A percentile compares a stretch with the other conserved stretches of the same genome.
Evolutionary conservation across 1,139 yeast genomes (phyloP).

Genomic region (Candida sp.): DNA sequence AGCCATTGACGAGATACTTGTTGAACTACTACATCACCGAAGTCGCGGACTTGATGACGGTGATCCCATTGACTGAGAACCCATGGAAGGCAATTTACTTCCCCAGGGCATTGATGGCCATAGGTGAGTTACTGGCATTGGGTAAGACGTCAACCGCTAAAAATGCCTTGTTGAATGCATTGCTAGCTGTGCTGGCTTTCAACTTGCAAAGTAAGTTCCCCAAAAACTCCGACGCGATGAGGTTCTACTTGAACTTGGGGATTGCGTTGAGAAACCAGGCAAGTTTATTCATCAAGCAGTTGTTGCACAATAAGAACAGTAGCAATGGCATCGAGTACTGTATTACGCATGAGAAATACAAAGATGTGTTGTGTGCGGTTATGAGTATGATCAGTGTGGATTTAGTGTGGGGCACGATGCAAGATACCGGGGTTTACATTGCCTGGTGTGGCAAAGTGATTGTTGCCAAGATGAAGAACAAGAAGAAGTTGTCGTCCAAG

Average conservation of each 20-base stretch:
- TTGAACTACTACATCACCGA: slow-evolving; percentile 76
- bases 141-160: slow-evolving; percentile 81
- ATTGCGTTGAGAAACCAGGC: slow-evolving; percentile 79
- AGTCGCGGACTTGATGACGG: slow-evolving; percentile 90
- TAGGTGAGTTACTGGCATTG: slow-evolving; percentile 78
- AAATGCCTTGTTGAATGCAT: slow-evolving; percentile 78
- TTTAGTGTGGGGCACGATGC: slow-evolving; percentile 92
- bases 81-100: slow-evolving; percentile 90
- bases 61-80: slow-evolving; percentile 77
- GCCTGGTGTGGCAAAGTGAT: slow-evolving; percentile 81
- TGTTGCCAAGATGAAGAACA: slow-evolving; percentile 64
- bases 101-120: slow-evolving; percentile 80
- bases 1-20: slow-evolving; percentile 70
- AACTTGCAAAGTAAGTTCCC: slow-evolving; percentile 76
- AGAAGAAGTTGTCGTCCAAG: slow-evolving; percentile 73
- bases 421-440: slow-evolving; percentile 78
- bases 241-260: slow-evolving; percentile 73
- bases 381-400: slow-evolving; percentile 90
- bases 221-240: slow-evolving; percentile 64
- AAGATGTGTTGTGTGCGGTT: slow-evolving; percentile 84
- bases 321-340: slow-evolving; percentile 52
- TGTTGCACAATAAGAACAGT: slow-evolving; percentile 39
- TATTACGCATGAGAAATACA: slow-evolving; percentile 70
- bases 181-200: slow-evolving; percentile 83
- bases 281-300: slow-evolving; percentile 61